Base-by-base conservation (phyloP, 192 early-diverging fungal species). In the Podila clonocystis region DNA sequence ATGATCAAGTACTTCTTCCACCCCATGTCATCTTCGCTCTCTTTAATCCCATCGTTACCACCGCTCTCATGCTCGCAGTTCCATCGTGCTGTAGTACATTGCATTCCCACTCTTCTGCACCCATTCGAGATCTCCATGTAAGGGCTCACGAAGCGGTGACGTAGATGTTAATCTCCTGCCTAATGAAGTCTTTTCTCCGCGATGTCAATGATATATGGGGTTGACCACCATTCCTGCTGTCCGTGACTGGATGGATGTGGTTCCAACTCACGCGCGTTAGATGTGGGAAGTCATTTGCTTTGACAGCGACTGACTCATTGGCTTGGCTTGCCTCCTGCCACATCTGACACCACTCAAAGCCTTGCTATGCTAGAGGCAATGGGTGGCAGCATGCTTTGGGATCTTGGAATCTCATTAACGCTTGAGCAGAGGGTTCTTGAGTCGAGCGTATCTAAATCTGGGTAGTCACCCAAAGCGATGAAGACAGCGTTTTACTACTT, bases 361-460 rank as follows among this genome's bases (percentile, higher is more conserved):
- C 60, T 74, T 45, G 73, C 59, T 68, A 67, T 74, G 65, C 73
- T 68, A 74, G 48, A 74, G 65, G 73, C 57, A 52, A 52, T 62
- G 67, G 60, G 73, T 65, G 50, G 67, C 41, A 75, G 73, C 66
- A 59, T 75, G 73, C 67, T 69, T 69, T 69, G 67, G 38, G 67
- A 65, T 69, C 67, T 67, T 69, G 73, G 67, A 48, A 63, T 75
- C 58, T 69, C 73, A 67, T 68, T 63, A 63, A 68, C 30, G 30
- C 63, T 74, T 58, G 30, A 74, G 73, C 73, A 74, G 65, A 67
- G 57, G 41, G 73, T 74, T 63, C 61, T 52, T 74, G 73, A 62
- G 60, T 22, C n/a, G 73, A 74, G 73, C 65, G 50, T 45, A 68
- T 67, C 49, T 62, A 28, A n/a, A 34, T 57, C 12, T 50, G 19